A percentile compares a stretch with the other conserved stretches of the same genome.
Conservation (phyloP, 1,284 basidiomycete genomes). For the Wolfiporia cocos region DNA sequence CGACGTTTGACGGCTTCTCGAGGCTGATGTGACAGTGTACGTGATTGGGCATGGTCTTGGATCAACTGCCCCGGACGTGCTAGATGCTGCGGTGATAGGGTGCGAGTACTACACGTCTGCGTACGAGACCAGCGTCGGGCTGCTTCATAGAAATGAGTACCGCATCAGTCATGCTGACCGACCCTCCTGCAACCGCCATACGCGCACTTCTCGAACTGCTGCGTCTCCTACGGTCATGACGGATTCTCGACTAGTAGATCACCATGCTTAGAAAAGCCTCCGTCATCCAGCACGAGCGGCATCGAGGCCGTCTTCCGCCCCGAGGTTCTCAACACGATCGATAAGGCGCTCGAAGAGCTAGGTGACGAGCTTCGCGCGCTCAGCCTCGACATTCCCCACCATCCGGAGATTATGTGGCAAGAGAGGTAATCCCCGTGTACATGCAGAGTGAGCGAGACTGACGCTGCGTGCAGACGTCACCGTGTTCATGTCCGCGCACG, state of each 20-base stretch:
- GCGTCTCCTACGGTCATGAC: constrained; percentile 2
- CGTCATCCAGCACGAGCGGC: constrained; percentile 9
- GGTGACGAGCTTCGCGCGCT: constrained; percentile 48
- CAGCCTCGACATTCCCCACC: constrained; percentile 60
- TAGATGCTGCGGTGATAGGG: no score
- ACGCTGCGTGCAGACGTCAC: constrained; percentile 29
- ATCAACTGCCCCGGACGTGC: no score
- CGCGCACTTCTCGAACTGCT: constrained; percentile 1
- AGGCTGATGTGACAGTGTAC: no score
- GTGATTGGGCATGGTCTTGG: no score
- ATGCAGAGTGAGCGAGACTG: neutral
- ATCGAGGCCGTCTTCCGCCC: constrained; percentile 15
- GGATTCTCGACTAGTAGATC: neutral
- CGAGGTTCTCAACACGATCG: constrained; percentile 47
- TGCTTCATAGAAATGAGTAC: no score
- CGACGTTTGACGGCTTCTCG: no score
- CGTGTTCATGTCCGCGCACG: constrained; percentile 35
- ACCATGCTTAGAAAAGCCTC: constrained; percentile 13
- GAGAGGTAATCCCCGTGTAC: constrained; percentile 15
- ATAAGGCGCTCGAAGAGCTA: constrained; percentile 47
- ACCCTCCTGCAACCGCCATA: constrained; percentile 3
- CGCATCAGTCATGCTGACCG: no score
- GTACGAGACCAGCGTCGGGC: no score
- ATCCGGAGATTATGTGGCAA: constrained; percentile 24
- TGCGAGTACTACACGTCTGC: no score